Evolutionary conservation across 2,329 filamentous ascomycete genomes (phyloP).

Genomic region (Fusarium sp.): DNA sequence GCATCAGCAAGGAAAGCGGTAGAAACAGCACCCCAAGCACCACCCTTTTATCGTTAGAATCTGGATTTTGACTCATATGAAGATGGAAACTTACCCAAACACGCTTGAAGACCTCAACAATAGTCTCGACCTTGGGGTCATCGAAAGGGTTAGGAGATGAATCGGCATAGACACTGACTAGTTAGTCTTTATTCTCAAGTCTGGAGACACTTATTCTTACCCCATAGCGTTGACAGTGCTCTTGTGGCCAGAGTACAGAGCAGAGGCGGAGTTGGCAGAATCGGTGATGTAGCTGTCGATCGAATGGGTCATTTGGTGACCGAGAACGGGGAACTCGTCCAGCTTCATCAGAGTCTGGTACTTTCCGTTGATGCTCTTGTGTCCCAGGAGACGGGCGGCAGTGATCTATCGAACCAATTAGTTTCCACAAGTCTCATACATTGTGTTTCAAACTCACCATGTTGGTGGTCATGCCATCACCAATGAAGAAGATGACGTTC

Average conservation of each 20-base stretch:
- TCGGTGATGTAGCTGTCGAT: conserved; percentile 89
- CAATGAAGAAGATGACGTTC: conserved; percentile 89
- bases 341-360: conserved; percentile 81
- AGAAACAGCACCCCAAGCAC: conserved; percentile 74
- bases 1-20: conserved; percentile 88
- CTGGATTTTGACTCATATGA: neutral
- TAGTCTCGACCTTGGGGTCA: conserved; percentile 88
- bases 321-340: conserved; percentile 87
- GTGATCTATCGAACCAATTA: conserved; percentile 63
- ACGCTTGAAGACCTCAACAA: conserved; percentile 81
- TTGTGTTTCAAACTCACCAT: conserved; percentile 60
- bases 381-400: conserved; percentile 82
- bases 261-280: conserved; percentile 85
- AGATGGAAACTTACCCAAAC: conserved; percentile 65
- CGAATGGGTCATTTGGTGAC: conserved; percentile 91
- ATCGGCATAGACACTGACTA: conserved; percentile 75
- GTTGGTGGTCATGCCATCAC: conserved; percentile 79
- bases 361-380: conserved; percentile 86
- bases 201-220: conserved; percentile 48
- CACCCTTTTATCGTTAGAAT: conserved; percentile 54
- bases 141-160: conserved; percentile 80
- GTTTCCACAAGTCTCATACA: neutral
- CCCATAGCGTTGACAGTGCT: conserved; percentile 84
- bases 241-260: conserved; percentile 87
- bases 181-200: conserved; percentile 12